phyloP scores from a whole-genome alignment of 805 yeast species.

The Metschnikowia bowlesiae region DNA sequence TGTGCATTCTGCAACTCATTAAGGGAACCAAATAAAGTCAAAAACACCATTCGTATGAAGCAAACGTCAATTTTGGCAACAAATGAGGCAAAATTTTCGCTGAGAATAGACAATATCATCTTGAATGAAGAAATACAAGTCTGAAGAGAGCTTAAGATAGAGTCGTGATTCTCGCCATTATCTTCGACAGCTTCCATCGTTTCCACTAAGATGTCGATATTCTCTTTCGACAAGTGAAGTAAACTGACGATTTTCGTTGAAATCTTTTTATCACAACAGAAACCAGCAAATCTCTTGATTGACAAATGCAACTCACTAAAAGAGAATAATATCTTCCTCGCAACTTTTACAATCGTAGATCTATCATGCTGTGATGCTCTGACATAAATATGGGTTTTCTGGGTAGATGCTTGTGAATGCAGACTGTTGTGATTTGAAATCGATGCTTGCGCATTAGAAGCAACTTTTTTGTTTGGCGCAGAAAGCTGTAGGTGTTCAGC shows the following conservation, averaged over 20 bases:
- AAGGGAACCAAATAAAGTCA: conserved; percentile 51
- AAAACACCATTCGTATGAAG: conserved; percentile 37
- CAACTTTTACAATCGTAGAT: conserved; percentile 35
- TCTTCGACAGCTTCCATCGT: conserved; percentile 48
- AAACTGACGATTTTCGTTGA: conserved; percentile 51
- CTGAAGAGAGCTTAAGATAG: conserved; percentile 28
- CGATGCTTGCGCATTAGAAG: neutral
- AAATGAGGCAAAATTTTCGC: conserved; percentile 45
- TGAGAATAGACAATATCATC: conserved; percentile 44
- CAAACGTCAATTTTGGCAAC: conserved; percentile 59
- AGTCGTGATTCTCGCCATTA: conserved; percentile 26
- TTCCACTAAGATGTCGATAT: conserved; percentile 54
- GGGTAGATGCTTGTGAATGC: neutral
- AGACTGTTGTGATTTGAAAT: neutral
- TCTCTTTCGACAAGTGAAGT: conserved; percentile 48
- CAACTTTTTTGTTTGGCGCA: neutral
- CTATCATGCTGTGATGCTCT: conserved; percentile 9
- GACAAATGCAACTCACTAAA: conserved; percentile 63
- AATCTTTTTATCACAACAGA: conserved; percentile 52
- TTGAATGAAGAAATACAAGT: conserved; percentile 45
- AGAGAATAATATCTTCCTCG: conserved; percentile 59
- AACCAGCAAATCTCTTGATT: conserved; percentile 52
- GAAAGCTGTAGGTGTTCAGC: neutral
- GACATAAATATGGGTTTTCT: neutral
- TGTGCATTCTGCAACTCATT: conserved; percentile 68